Base-by-base conservation (phyloP, 139 green algal species). In the Gonium pectorale region DNA sequence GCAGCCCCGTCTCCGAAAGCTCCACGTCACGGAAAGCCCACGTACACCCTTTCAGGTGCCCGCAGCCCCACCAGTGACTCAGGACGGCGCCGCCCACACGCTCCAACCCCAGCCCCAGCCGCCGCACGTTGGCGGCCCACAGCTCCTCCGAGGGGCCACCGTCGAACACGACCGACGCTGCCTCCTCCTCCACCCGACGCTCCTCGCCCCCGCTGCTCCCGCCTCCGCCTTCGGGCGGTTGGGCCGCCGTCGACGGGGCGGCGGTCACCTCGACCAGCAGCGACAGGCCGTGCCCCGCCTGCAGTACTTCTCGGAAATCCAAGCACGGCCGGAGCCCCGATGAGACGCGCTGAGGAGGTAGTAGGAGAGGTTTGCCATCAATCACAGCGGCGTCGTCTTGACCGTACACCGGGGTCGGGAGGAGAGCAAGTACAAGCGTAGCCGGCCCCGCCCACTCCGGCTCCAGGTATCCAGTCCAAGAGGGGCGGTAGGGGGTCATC, bases 11-110 rank as follows among this genome's bases (percentile, higher is more conserved):
- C n/a, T n/a, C n/a, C n/a, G n/a, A n/a, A n/a, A n/a, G n/a, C n/a
- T n/a, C n/a, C n/a, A n/a, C n/a, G n/a, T n/a, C n/a, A n/a, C n/a
- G n/a, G n/a, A n/a, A n/a, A n/a, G n/a, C n/a, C n/a, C n/a, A n/a
- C n/a, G n/a, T n/a, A n/a, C n/a, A n/a, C n/a, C n/a, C n/a, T n/a
- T n/a, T n/a, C n/a, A n/a, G n/a, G n/a, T n/a, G n/a, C 49, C 41
- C 24, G 4, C 52, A 11, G 5, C 17, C 86, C 79, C 82, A 91
- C 86, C 88, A 91, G 75, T 91, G 88, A 60, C 72, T 89, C 11
- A 91, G 85, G n/a, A 91, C 85, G 9, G 72, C 80, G 13, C 59
- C 88, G 37, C 89, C 72, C 26, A 88, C 84, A 13, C 29, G 80
- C 29, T 5, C 68, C 15, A 71, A 9, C 3, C 66, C 26, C 51